Evolutionary conservation across 2,329 filamentous ascomycete genomes (phyloP).

Genomic region (Alternaria triticimaculans): DNA sequence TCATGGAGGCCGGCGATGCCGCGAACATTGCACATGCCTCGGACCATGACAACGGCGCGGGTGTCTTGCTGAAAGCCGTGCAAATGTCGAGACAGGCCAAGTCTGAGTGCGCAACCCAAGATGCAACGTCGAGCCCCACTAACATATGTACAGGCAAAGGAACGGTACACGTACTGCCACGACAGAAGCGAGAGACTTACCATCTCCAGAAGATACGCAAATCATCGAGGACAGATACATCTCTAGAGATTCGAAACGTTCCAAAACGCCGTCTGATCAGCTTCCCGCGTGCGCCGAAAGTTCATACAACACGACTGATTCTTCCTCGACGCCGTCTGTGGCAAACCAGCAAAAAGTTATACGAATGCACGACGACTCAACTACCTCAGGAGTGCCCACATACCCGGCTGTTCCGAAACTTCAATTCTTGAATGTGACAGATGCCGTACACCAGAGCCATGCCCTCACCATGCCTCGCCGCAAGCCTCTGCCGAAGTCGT

Average conservation of each 20-base stretch:
- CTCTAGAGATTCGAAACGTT: background rate
- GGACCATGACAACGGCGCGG: background rate
- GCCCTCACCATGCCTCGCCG: background rate
- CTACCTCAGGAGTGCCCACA: background rate
- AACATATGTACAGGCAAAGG: background rate
- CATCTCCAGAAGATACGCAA: background rate
- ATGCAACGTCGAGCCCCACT: background rate
- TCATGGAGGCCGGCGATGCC: background rate
- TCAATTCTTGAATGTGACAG: background rate
- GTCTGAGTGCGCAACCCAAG: constrained; percentile 1
- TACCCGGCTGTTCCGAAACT: background rate
- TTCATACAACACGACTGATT: background rate
- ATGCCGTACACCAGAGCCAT: background rate
- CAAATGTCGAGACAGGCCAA: background rate
- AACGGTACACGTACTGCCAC: background rate
- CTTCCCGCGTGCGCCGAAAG: background rate
- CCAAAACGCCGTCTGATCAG: background rate
- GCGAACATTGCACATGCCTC: background rate
- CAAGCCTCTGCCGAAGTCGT: background rate
- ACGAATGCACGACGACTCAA: background rate
- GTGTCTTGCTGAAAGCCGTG: background rate
- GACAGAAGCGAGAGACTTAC: background rate
- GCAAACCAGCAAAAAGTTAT: background rate
- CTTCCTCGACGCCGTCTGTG: background rate
- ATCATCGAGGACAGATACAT: background rate